Evolutionary conservation across 495 filamentous ascomycete species (phyloP), one percentile per base, ranked within the genome.

Genomic region (Hypomontagnella submonticulosa): DNA sequence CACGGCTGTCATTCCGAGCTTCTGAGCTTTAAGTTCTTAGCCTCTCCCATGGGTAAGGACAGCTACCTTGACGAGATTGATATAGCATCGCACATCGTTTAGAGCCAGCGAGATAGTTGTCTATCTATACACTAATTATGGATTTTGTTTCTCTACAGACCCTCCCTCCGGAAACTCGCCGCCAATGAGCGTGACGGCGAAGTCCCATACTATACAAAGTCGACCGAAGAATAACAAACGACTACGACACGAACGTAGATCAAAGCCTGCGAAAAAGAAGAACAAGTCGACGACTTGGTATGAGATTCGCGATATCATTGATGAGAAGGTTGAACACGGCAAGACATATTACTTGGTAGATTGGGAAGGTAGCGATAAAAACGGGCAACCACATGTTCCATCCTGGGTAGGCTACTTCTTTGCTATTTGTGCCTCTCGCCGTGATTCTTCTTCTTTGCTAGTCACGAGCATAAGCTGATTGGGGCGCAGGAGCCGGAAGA

Each of bases 331-430:
- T 6, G 48, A 63, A 20, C 56, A 51, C 13, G 71, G 76, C 9
- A 70, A 69, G 46, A 56, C 66, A 30, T 56, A 66, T 8, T 82
- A 80, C 48, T 16, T 66, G 48, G 68, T 80, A 30, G 79, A 81
- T 51, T 81, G 79, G 80, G 75, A 66, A 5, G 70, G 73, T 36
- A 66, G 74, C 49, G 76, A 80, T 49, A 41, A 50, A 11, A 75
- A 73, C 15, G 77, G 79, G 12, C 52, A 73, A 54, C 49, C 19
- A 1, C 77, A 77, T 60, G 23, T 58, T 16, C 77, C 75, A 15
- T 75, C 71, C 46, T 82, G 80, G 80, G 80, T 81, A 79, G 15
- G 70, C 56, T 36, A 18, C n/a, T 50, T 4, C 13, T 18, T 12
- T 13, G 10, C 16, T 44, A 13, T 3, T 46, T 20, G n/a, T 33